phyloP scores from a whole-genome alignment of 495 filamentous ascomycete species.

The Tuber magnatum region DNA sequence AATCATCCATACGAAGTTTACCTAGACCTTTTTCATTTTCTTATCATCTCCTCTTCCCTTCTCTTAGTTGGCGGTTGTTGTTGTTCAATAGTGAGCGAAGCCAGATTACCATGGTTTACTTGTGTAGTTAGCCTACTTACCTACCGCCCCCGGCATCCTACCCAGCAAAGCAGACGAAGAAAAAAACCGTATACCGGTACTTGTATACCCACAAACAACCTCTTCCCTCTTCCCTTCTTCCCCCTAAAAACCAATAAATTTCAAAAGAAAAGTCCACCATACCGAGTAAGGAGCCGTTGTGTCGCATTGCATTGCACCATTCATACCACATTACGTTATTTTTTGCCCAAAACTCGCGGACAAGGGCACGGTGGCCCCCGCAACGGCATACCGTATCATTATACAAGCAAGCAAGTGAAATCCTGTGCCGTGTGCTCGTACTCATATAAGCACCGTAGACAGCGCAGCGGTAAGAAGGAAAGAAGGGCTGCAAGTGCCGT shows the following conservation, averaged over 20 bases:
- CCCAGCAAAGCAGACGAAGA: not conserved
- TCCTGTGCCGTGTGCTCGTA: not conserved
- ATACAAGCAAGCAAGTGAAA: not conserved
- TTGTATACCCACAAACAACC: not conserved
- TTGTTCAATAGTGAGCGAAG: not conserved
- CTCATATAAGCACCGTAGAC: too few species aligned
- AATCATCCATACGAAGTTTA: slow-evolving; percentile 95
- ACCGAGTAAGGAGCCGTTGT: not conserved
- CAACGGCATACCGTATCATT: not conserved
- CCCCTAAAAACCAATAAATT: not conserved
- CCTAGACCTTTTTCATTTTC: not conserved
- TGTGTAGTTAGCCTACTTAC: not conserved
- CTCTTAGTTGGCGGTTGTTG: not conserved
- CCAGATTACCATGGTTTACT: not conserved
- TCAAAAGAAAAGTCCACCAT: not conserved
- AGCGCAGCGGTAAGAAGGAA: not conserved
- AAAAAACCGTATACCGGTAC: not conserved
- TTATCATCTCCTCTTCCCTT: not conserved
- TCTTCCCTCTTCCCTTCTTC: not conserved
- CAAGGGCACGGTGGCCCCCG: not conserved
- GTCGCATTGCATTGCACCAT: not conserved
- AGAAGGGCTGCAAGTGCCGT: too few species aligned
- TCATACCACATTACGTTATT: not conserved
- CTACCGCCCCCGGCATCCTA: not conserved
- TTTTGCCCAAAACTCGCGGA: not conserved